Evolutionary conservation across 1,284 basidiomycete genomes (phyloP), one percentile per base, ranked within the genome.

Genomic region (Tilletia caries): DNA sequence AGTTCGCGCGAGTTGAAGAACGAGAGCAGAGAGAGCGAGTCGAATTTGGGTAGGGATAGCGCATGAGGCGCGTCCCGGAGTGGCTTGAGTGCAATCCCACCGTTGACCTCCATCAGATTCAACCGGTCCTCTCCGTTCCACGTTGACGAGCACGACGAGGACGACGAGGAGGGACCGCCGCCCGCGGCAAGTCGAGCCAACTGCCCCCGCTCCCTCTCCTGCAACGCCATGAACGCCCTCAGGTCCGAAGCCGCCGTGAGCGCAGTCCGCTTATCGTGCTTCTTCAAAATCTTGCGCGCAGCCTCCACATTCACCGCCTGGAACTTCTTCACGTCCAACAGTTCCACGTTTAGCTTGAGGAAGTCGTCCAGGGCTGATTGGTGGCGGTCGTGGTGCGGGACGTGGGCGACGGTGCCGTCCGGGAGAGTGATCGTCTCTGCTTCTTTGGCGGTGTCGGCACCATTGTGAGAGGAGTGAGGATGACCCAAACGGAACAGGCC

Each of bases 291-390:
- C 78, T 85, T 85, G n/a, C 84, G 73, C 23, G 84, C 84, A 0
- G 94, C 95, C 83, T 96, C 93, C 6, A 91, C 87, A 76, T 93
- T 97, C 8, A 92, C 92, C 43, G 88, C 84, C 82, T 95, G 91
- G 80, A 81, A 82, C 68, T 92, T 91, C 83, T 94, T 94, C 64
- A 96, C 84, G 79, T 95, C 89, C 65, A 97, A 84, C 65, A 97
- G 88, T 66, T 91, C 89, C 60, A 90, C 80, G 80, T 95, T 97
- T 70, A 96, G 86, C 69, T 89, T 86, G 75, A 96, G 83, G 82
- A 98, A 97, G 50, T 87, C 88, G 74, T 91, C 88, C 73, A 96
- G 86, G 6, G 81, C 75, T 2, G 64, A 37, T 2, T 75, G 69
- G 41, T 76, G 77, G 8, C 71, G 68, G 50, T 73, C 54, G 37